Percentiles rank a stretch among this genome's conserved stretches.
phyloP scores from a whole-genome alignment of 306 rosid species.

The Arachis hypogaea region DNA sequence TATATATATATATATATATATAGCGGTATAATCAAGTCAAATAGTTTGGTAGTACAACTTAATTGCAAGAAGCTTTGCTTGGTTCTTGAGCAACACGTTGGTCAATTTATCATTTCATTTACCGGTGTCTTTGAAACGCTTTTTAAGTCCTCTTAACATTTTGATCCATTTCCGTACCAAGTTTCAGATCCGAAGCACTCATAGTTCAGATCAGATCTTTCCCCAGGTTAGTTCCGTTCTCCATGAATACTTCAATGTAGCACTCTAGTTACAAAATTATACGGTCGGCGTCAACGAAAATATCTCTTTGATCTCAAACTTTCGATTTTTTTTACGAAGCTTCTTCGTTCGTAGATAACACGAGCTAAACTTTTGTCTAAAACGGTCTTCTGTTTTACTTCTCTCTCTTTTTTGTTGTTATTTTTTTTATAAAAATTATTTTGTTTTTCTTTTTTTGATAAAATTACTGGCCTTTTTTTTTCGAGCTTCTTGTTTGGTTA shows the following conservation, averaged over 20 bases:
- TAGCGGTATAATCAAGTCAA: no score
- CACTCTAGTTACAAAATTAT: background rate
- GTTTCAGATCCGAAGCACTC: conserved; percentile 40
- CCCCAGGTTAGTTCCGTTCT: conserved; percentile 48
- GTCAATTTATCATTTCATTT: no score
- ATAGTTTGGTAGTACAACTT: no score
- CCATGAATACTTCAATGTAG: background rate
- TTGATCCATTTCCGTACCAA: background rate
- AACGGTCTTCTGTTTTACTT: background rate
- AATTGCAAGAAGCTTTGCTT: background rate
- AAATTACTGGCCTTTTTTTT: conserved; percentile 12
- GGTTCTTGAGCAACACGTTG: background rate
- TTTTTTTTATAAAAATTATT: background rate
- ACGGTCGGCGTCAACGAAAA: background rate
- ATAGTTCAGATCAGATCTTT: conserved; percentile 16
- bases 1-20: no score
- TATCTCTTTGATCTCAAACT: conserved; percentile 2
- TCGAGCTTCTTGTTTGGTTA: background rate
- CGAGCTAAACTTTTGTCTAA: conserved; percentile 24
- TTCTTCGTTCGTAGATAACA: conserved; percentile 11
- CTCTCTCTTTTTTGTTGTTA: no score
- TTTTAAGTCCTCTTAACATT: background rate
- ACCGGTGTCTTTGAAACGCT: conserved; percentile 7
- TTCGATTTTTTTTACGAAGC: conserved; percentile 33
- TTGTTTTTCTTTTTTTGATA: background rate